phyloP scores from a whole-genome alignment of 768 basidiomycete species.

The Tephrocybe sp. region DNA sequence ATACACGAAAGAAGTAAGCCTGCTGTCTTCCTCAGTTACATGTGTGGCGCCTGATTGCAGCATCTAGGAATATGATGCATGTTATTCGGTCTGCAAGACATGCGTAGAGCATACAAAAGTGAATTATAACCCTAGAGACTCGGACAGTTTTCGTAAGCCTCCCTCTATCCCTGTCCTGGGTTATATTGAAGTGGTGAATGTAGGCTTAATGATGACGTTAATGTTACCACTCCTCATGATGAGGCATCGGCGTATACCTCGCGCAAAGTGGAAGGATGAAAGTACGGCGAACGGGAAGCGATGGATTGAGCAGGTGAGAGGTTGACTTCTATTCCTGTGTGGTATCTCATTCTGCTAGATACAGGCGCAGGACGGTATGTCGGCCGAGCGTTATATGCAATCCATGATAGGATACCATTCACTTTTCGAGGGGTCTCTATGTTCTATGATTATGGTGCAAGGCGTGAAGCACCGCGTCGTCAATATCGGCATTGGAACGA shows the following conservation, averaged over 20 bases:
- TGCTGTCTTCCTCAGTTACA: neutral
- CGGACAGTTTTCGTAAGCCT: conserved; percentile 66
- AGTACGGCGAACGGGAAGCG: conserved; percentile 63
- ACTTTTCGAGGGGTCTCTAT: conserved; percentile 61
- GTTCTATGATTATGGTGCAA: conserved; percentile 86
- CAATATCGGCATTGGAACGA: conserved; percentile 80
- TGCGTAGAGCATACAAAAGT: conserved; percentile 60
- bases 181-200: neutral
- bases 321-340: neutral
- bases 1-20: conserved; percentile 59
- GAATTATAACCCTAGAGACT: conserved; percentile 50
- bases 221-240: conserved; percentile 84
- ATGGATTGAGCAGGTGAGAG: conserved; percentile 74
- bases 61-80: conserved; percentile 69
- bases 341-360: conserved; percentile 7
- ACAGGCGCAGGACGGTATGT: conserved; percentile 57
- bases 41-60: conserved; percentile 13
- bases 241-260: conserved; percentile 77
- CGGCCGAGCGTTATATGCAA: conserved; percentile 60
- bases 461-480: conserved; percentile 72
- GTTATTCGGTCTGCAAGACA: conserved; percentile 54
- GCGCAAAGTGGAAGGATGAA: conserved; percentile 70
- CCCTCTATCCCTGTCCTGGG: neutral
- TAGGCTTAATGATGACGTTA: conserved; percentile 69
- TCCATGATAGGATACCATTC: conserved; percentile 83